Evolutionary conservation across 1,139 yeast genomes (phyloP), one percentile per base, ranked within the genome.

Genomic region (Citeromyces hawaiiensis): DNA sequence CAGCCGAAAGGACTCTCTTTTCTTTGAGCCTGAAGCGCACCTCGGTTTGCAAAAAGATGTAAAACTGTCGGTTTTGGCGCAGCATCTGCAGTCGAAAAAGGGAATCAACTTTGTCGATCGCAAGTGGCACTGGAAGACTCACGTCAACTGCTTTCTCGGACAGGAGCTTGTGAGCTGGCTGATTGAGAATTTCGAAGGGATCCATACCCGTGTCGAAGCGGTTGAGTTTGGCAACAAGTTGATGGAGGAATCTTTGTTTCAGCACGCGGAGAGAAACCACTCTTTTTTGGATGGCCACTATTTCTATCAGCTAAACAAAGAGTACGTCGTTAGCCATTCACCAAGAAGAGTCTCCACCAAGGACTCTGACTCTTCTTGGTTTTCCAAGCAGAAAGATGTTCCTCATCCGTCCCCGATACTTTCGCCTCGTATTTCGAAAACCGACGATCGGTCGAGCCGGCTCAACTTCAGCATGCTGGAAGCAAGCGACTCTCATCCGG

Each of bases 261-360:
- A 61, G 25, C 97, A 91, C 53, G 96, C 86, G 23, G 87, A 83
- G 45, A 66, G 74, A 37, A 70, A 91, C 36, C 97, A 91, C 53
- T 76, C 82, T 2, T 83, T 91, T 46, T 60, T 87, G 40, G 95
- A 88, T 60, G 98, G 98, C 0, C 88, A 91, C 53, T 91, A 87
- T 54, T 88, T 88, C 54, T 91, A 91, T 53, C 81, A 76, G 47
- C 58, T 88, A 40, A 70, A 70, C 33, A 72, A 72, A 1, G 80
- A 79, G 36, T 81, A 70, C 49, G 58, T 64, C 11, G 16, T 32
- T 14, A 41, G 29, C 21, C 40, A 33, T n/a, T 34, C 19, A 34
- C 40, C 35, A 37, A 18, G 23, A 13, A 15, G 30, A 17, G 19
- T 7, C 19, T 11, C 25, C 21, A 8, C 21, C 9, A 34, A 23